Evolutionary conservation across 1,139 yeast species (phyloP).

Genomic region (Suhomyces coccinellae): DNA sequence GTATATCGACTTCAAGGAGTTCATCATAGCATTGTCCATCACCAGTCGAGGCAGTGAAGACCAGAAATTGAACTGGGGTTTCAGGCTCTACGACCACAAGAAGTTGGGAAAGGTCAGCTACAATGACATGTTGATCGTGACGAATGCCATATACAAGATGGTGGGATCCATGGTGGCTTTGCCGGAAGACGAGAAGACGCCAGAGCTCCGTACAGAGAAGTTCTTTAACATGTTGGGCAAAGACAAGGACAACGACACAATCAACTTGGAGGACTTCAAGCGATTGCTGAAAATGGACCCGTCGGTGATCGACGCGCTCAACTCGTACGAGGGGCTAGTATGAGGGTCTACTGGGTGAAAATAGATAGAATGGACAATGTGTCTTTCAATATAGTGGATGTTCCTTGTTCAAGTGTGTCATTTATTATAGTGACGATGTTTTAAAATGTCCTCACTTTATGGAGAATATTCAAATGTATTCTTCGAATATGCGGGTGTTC

Average conservation of each 20-base stretch:
- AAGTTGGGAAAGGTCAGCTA: constrained; percentile 73
- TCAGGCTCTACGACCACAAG: constrained; percentile 81
- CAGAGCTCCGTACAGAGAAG: constrained; percentile 82
- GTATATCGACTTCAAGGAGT: constrained; percentile 87
- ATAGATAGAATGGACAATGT: no score
- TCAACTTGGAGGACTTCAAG: constrained; percentile 78
- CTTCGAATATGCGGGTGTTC: no score
- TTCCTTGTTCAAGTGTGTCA: no score
- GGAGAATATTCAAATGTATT: no score
- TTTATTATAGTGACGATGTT: no score
- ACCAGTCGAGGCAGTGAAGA: constrained; percentile 87
- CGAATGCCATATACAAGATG: constrained; percentile 88
- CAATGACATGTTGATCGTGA: constrained; percentile 77
- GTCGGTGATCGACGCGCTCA: constrained; percentile 75
- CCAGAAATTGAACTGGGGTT: constrained; percentile 87
- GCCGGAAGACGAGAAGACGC: constrained; percentile 91
- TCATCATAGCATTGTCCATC: constrained; percentile 81
- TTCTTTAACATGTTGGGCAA: constrained; percentile 75
- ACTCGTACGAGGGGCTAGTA: constrained; percentile 76
- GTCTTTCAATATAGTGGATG: no score
- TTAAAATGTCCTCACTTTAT: no score
- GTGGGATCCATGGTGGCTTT: constrained; percentile 91
- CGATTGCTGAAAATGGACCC: constrained; percentile 82
- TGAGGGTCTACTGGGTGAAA: no score
- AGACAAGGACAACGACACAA: constrained; percentile 59